Evolutionary conservation across 257 asterid genomes (phyloP).

Genomic region (Sherardia arvensis): DNA sequence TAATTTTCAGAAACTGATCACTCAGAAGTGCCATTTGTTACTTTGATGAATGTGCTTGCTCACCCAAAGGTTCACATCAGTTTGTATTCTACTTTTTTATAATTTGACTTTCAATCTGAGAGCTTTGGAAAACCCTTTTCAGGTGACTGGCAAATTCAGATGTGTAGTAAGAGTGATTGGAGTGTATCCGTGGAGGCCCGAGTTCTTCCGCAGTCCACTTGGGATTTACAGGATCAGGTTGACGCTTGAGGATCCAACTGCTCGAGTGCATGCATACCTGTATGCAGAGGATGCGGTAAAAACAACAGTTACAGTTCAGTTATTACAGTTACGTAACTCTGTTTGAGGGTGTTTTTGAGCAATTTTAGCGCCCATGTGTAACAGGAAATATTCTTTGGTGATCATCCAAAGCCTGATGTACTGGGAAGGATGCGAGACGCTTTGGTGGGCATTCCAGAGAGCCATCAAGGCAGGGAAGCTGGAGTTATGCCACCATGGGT

Average conservation of each 20-base stretch:
- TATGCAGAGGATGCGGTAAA: constrained; percentile 75
- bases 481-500: constrained; percentile 59
- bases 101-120: not conserved
- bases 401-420: constrained; percentile 22
- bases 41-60: constrained; percentile 69
- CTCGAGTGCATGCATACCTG: constrained; percentile 68
- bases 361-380: not conserved
- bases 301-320: not conserved
- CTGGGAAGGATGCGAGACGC: constrained; percentile 33
- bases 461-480: constrained; percentile 8
- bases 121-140: constrained; percentile 18
- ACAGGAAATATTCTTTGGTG: constrained; percentile 49
- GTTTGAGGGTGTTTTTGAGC: not conserved
- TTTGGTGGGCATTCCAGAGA: constrained; percentile 48
- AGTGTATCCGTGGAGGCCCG: constrained; percentile 45
- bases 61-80: constrained; percentile 45
- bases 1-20: constrained; percentile 42
- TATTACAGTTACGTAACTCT: not conserved
- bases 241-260: constrained; percentile 90
- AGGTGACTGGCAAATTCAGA: constrained; percentile 52
- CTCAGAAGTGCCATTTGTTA: constrained; percentile 44
- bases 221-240: constrained; percentile 63
- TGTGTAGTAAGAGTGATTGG: constrained; percentile 74
- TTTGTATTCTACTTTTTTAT: not conserved
- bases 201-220: constrained; percentile 39